Evolutionary conservation across 176 grass and related monocot species (phyloP).

Genomic region (Elymus sibiricus): DNA sequence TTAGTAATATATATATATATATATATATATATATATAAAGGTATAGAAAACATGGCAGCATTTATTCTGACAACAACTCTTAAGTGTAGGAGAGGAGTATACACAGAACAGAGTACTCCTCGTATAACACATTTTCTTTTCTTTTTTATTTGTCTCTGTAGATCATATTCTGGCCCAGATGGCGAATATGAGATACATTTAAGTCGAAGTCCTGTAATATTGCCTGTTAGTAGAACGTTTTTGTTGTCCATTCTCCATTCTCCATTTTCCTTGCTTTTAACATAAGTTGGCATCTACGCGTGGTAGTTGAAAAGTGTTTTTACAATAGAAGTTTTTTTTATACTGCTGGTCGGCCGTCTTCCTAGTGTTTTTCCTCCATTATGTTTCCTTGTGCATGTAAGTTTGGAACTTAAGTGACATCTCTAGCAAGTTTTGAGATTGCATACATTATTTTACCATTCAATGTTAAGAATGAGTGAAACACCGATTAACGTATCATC

Average conservation of each 20-base stretch:
- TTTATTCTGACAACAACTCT: neutral
- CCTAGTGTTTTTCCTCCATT: neutral
- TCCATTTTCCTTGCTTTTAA: neutral
- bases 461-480: constrained; percentile 14
- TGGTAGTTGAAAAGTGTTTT: neutral
- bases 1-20: too few relatives aligned
- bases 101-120: neutral
- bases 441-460: neutral
- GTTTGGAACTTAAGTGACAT: constrained; percentile 1
- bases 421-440: neutral
- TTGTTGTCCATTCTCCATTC: neutral
- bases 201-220: neutral
- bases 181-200: neutral
- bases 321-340: neutral
- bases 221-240: too few relatives aligned
- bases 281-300: neutral
- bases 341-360: neutral
- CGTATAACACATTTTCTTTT: neutral
- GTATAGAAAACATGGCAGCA: neutral
- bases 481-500: neutral
- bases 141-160: neutral
- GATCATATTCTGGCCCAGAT: neutral
- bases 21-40: too few relatives aligned
- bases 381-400: constrained; percentile 24
- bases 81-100: neutral